Conservation (phyloP, 2,329 filamentous ascomycete species). For the Colletotrichum tropicicola region DNA sequence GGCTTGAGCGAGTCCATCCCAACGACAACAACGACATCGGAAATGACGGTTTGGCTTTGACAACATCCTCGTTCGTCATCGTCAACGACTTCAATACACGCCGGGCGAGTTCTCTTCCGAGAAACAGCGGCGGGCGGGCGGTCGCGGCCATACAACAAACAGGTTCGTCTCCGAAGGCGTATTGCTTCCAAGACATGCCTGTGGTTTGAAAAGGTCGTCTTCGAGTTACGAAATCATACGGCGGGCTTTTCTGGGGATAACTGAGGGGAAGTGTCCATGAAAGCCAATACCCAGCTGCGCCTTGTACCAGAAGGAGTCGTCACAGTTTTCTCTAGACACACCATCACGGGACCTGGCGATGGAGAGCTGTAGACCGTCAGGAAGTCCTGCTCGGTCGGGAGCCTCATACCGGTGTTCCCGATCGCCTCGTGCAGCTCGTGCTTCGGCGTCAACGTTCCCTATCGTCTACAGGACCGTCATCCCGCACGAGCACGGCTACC, state of each 20-base stretch:
- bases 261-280: neutral
- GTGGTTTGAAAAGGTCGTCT: neutral
- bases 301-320: neutral
- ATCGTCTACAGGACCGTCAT: conserved; percentile 45
- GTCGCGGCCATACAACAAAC: neutral
- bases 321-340: conserved; percentile 24
- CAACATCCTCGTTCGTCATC: conserved; percentile 32
- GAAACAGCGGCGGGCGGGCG: neutral
- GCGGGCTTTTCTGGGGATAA: neutral
- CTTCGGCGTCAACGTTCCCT: conserved; percentile 42
- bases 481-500: conserved; percentile 45
- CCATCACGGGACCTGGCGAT: conserved; percentile 11
- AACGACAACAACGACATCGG: neutral
- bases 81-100: conserved; percentile 23
- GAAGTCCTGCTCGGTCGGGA: conserved; percentile 30
- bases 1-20: conserved; percentile 34
- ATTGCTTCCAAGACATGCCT: neutral
- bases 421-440: conserved; percentile 14
- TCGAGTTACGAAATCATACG: neutral
- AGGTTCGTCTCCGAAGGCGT: no score
- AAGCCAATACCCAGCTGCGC: neutral
- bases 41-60: neutral
- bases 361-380: conserved; percentile 1
- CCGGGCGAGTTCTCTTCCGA: conserved; percentile 23
- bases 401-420: neutral